These are phyloP conservation scores for Diplodia corticola DNA, from an alignment of 2,329 filamentous ascomycete genomes.

Conservation along the genomic window DNA sequence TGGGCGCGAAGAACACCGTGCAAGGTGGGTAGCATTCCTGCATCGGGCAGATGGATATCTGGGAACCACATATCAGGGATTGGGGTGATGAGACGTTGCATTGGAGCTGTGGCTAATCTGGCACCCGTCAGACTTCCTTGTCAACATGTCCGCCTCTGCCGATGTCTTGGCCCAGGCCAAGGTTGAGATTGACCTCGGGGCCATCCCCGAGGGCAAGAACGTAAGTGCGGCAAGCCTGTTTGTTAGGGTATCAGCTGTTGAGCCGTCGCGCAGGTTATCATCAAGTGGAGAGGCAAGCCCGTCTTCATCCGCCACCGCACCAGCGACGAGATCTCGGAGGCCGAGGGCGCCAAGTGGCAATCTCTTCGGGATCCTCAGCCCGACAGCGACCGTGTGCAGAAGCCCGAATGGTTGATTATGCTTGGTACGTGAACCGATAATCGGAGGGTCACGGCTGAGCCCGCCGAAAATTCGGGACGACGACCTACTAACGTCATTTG, in stretches of 20 bases:
- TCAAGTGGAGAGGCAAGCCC: slow-evolving; percentile 99
- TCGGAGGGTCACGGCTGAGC: background rate
- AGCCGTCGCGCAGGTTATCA: slow-evolving; percentile 69
- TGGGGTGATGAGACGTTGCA: background rate
- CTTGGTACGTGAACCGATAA: slow-evolving; percentile 63
- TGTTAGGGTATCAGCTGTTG: slow-evolving; percentile 26
- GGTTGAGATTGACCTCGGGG: slow-evolving; percentile 90
- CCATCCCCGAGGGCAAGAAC: slow-evolving; percentile 99
- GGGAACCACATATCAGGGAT: slow-evolving; percentile 6
- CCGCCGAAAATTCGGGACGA: background rate
- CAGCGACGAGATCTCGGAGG: slow-evolving; percentile 86
- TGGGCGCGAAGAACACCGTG: slow-evolving; percentile 95
- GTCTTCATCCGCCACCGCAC: slow-evolving; percentile 99
- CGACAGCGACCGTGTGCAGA: slow-evolving; percentile 92
- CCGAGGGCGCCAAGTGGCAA: slow-evolving; percentile 82
- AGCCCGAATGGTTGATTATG: slow-evolving; percentile 99
- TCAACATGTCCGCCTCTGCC: slow-evolving; percentile 99
- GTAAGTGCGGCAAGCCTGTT: slow-evolving; percentile 55
- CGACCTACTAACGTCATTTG: slow-evolving; percentile 28
- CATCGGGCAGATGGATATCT: slow-evolving; percentile 21
- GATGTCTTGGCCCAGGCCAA: slow-evolving; percentile 99
- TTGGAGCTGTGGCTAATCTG: slow-evolving; percentile 19
- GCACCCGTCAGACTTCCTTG: slow-evolving; percentile 78
- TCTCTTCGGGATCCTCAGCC: slow-evolving; percentile 85
- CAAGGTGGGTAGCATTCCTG: slow-evolving; percentile 68